These are phyloP conservation scores for Penicillium sp. DNA, from an alignment of 2,329 filamentous ascomycete genomes.

Conservation along the genomic window DNA sequence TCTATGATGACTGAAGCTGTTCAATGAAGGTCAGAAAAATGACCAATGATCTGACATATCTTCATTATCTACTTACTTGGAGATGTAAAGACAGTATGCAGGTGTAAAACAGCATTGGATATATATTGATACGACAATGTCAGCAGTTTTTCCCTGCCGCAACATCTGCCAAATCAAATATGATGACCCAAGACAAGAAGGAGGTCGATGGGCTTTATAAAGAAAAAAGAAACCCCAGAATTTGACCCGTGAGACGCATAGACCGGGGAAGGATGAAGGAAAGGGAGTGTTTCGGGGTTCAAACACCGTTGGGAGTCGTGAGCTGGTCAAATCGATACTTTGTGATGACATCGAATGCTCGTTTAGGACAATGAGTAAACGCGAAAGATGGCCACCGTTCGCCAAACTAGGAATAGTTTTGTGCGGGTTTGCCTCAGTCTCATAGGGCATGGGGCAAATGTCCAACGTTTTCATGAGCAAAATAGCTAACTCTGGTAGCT, in stretches of 20 bases:
- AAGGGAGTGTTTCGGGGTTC: background rate
- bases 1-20: slow-evolving; percentile 1
- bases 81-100: background rate
- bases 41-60: background rate
- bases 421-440: slow-evolving; percentile 5
- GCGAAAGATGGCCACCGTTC: slow-evolving; percentile 16
- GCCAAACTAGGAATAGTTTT: slow-evolving; percentile 3
- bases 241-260: slow-evolving; percentile 12
- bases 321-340: slow-evolving; percentile 9
- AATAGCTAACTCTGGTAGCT: slow-evolving; percentile 4
- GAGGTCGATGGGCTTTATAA: slow-evolving; percentile 15
- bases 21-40: background rate
- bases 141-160: background rate
- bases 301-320: slow-evolving; percentile 2
- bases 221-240: slow-evolving; percentile 4
- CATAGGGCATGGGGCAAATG: slow-evolving; percentile 15
- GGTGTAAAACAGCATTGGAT: background rate
- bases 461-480: slow-evolving; percentile 16
- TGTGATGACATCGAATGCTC: slow-evolving; percentile 17
- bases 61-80: background rate
- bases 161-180: background rate
- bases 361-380: slow-evolving; percentile 4
- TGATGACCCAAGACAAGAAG: background rate
- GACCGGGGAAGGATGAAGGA: background rate
- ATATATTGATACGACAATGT: slow-evolving; percentile 1